A percentile compares a stretch with the other conserved stretches of the same genome.
phyloP scores from a whole-genome alignment of 257 asterid species.

The Parsonsia alboflavescens region DNA sequence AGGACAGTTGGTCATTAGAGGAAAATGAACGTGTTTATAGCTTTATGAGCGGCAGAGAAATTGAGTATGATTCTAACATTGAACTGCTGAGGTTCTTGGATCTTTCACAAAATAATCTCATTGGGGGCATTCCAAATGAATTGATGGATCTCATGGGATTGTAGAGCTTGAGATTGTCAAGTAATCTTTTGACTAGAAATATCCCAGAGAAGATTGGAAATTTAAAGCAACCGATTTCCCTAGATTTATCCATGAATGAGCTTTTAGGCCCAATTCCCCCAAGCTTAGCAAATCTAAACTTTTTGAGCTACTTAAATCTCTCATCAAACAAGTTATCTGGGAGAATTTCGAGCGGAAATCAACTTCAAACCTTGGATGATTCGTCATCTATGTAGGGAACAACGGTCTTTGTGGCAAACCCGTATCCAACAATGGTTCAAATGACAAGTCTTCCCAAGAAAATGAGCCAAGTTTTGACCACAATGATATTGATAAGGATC shows the following conservation, averaged over 20 bases:
- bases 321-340: conserved; percentile 25
- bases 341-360: conserved; percentile 28
- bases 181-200: conserved; percentile 22
- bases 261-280: conserved; percentile 25
- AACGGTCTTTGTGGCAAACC: conserved; percentile 4
- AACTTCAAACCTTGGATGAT: conserved; percentile 20
- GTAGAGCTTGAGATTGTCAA: conserved; percentile 22
- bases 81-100: not conserved
- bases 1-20: not conserved
- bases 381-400: not conserved
- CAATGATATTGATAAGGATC: not conserved
- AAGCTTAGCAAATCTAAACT: conserved; percentile 20
- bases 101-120: not conserved
- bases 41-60: conserved; percentile 5
- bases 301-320: conserved; percentile 12
- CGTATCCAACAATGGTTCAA: not conserved
- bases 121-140: conserved; percentile 15
- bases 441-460: not conserved
- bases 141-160: conserved; percentile 14
- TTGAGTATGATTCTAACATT: not conserved
- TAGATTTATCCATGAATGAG: conserved; percentile 28
- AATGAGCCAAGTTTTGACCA: too few relatives aligned
- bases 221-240: conserved; percentile 17
- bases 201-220: conserved; percentile 17
- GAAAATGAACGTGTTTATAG: not conserved